Conservation (phyloP, 2,329 filamentous ascomycete species). For the Aspergillus sojae region DNA sequence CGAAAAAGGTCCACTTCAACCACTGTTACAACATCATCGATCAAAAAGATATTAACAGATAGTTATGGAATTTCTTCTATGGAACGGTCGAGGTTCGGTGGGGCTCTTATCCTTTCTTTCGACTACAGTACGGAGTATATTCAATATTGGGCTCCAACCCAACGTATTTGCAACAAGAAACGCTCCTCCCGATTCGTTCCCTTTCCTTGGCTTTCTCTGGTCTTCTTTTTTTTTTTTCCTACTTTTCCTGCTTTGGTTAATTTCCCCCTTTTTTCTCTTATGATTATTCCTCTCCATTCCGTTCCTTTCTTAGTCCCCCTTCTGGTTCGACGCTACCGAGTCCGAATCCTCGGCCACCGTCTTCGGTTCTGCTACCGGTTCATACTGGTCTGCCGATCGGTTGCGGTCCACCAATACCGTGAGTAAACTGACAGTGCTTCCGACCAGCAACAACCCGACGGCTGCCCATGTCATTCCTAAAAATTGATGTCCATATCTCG, state of each 20-base stretch:
- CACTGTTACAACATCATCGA: not conserved
- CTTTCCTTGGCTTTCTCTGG: not conserved
- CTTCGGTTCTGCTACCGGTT: slow-evolving; percentile 3
- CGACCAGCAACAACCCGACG: slow-evolving; percentile 39
- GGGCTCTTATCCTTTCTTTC: not conserved
- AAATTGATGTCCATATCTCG: slow-evolving; percentile 57
- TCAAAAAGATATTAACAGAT: not conserved
- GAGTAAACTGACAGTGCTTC: slow-evolving; percentile 33
- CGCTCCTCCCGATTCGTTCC: not conserved
- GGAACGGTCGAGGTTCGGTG: not conserved
- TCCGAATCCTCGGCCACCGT: slow-evolving; percentile 11
- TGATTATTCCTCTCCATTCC: not conserved
- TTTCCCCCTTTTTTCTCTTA: not conserved
- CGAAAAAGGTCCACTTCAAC: not conserved
- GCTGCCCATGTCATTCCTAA: slow-evolving; percentile 63
- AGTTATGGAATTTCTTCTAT: not conserved
- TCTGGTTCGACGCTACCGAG: slow-evolving; percentile 7
- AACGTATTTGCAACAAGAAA: not conserved
- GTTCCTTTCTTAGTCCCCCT: not conserved
- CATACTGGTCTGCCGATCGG: not conserved
- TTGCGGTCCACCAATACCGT: slow-evolving; percentile 27
- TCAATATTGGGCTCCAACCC: not conserved
- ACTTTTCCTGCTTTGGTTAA: not conserved
- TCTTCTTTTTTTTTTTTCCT: not conserved
- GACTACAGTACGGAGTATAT: not conserved